Percentiles rank a stretch among this genome's conserved stretches.
Evolutionary conservation across 1,284 basidiomycete genomes (phyloP).

Genomic region (Ganoderma lingzhi): DNA sequence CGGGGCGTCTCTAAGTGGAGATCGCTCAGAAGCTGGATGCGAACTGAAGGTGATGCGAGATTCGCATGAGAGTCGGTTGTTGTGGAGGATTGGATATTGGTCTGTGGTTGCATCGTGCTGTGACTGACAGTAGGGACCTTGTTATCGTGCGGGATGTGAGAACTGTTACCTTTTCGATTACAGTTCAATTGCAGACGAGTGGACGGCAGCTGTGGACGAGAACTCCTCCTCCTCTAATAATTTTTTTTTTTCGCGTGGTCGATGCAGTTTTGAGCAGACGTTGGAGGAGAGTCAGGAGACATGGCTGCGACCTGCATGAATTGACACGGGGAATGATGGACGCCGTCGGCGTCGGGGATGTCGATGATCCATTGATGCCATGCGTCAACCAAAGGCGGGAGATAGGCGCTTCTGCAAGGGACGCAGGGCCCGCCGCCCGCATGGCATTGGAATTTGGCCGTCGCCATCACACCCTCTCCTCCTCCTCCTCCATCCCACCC

Average conservation of each 20-base stretch:
- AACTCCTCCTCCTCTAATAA: neutral
- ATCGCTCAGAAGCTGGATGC: conserved; percentile 44
- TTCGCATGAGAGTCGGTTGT: neutral
- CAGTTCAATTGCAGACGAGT: neutral
- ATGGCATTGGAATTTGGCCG: neutral
- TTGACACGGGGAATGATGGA: neutral
- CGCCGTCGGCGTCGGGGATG: neutral
- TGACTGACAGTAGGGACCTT: neutral
- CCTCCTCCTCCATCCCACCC: neutral
- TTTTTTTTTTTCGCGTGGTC: neutral
- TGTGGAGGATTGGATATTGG: neutral
- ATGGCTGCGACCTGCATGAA: too few relatives aligned
- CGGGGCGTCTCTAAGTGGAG: conserved; percentile 45
- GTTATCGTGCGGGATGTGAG: conserved; percentile 1
- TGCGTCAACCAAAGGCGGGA: neutral
- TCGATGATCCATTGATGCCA: neutral
- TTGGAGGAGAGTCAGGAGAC: too few relatives aligned
- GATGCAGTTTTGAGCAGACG: too few relatives aligned
- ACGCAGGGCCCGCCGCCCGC: neutral
- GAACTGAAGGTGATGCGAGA: conserved; percentile 14
- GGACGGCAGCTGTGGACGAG: neutral
- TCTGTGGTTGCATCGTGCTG: neutral
- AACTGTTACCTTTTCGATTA: neutral
- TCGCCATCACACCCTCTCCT: conserved; percentile 2
- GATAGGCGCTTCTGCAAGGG: neutral